Conservation (phyloP, 1,284 basidiomycete genomes). For the Ustilago curta region DNA sequence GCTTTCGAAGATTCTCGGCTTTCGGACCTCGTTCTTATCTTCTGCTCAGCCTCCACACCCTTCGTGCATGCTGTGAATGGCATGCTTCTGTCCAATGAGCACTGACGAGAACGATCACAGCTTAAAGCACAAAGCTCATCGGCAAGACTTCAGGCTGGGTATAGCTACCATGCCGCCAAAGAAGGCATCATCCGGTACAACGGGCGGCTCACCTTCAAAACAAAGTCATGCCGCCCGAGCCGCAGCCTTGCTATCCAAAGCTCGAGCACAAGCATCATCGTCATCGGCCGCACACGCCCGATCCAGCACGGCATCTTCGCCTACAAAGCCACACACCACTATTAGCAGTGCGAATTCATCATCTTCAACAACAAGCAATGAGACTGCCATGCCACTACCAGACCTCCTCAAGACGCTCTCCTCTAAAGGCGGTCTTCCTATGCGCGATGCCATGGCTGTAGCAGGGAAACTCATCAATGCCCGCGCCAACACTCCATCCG, state of each 20-base stretch:
- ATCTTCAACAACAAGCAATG: neutral
- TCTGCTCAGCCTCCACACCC: constrained; percentile 31
- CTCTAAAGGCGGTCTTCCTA: constrained; percentile 43
- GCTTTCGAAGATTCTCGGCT: constrained; percentile 10
- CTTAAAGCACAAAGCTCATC: neutral
- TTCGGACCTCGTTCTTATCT: constrained; percentile 5
- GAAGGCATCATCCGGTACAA: constrained; percentile 4
- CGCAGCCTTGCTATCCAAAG: constrained; percentile 44
- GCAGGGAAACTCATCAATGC: constrained; percentile 60
- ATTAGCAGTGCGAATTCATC: neutral
- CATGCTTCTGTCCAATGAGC: neutral
- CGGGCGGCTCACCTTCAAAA: constrained; percentile 33
- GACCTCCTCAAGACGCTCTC: constrained; percentile 49
- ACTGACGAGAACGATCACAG: neutral
- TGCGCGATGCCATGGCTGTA: constrained; percentile 57
- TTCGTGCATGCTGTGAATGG: neutral
- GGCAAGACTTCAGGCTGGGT: too few relatives aligned
- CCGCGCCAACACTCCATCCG: constrained; percentile 41
- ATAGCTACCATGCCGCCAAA: constrained; percentile 33
- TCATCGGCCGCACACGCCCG: constrained; percentile 36
- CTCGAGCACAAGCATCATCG: constrained; percentile 38
- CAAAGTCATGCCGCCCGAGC: constrained; percentile 40
- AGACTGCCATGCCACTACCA: constrained; percentile 37
- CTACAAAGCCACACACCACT: constrained; percentile 14
- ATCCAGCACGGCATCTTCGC: constrained; percentile 20